Base-by-base conservation (phyloP, 257 asterid genomes). In the Leptodermis oblonga region DNA sequence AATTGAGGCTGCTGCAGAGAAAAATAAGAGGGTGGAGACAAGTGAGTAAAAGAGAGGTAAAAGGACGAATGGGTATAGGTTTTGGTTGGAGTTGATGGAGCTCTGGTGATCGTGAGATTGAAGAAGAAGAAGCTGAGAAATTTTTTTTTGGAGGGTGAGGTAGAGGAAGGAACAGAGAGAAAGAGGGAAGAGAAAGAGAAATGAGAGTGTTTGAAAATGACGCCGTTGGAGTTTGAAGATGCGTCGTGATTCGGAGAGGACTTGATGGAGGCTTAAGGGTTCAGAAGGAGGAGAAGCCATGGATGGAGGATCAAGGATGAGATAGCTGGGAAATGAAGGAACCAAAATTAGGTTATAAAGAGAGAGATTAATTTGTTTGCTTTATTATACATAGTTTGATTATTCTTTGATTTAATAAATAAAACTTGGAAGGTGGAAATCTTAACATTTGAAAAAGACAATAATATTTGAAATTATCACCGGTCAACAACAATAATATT, bases 111-210 rank as follows among this genome's bases (percentile, higher is more conserved):
- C n/a, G n/a, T 54, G 77, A 2, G 28, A 63, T 7, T 14, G 62
- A 28, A 34, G 5, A 4, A 54, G 4, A 10, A 4, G 5, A 26
- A 82, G 49, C 11, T 67, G n/a, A n/a, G n/a, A n/a, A n/a, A n/a
- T n/a, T n/a, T n/a, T 41, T 67, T 52, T 26, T 26, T 66, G 79
- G 31, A 76, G 69, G n/a, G 79, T 79, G 6, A 80, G 77, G 84
- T 72, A 81, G 52, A 81, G 28, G 58, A 76, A 46, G 75, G 74
- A 9, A 43, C 85, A 88, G 9, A 81, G 7, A 53, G 86, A 78
- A 31, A 65, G 39, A 7, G 97, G 97, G 41, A 88, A 68, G 62
- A 88, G 71, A 80, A 88, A 86, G 82, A 84, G 75, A 20, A 81
- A 56, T 0, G 92, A 70, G 4, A 90, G 86, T 61, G 86, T 77